These are phyloP conservation scores for Fusarium beomiforme DNA, from an alignment of 2,329 filamentous ascomycete genomes.

Conservation along the genomic window DNA sequence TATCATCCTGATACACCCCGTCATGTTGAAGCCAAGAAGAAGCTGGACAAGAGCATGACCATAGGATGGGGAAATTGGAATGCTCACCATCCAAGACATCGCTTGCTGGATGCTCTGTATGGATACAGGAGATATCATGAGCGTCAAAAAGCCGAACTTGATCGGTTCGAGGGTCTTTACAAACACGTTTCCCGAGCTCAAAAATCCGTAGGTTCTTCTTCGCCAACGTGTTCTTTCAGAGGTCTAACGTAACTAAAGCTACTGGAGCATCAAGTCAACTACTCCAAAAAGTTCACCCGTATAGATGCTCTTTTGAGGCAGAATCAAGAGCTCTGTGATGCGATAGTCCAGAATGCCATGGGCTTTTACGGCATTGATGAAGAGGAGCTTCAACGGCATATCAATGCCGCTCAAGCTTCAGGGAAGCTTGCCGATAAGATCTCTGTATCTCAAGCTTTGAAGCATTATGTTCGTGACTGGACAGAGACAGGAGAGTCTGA, in stretches of 20 bases:
- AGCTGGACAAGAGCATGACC: constrained; percentile 44
- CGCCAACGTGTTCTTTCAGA: fast-evolving
- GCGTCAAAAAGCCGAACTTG: constrained; percentile 49
- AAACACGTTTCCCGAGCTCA: constrained; percentile 50
- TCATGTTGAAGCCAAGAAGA: constrained; percentile 46
- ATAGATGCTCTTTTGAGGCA: constrained; percentile 54
- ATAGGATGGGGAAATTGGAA: constrained; percentile 47
- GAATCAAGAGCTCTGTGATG: constrained; percentile 58
- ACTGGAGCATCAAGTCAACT: constrained; percentile 66
- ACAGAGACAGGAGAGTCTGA: constrained; percentile 58
- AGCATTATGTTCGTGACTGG: constrained; percentile 69
- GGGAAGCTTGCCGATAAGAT: constrained; percentile 56
- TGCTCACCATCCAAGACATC: constrained; percentile 50
- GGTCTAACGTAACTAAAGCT: constrained; percentile 44
- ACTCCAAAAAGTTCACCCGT: constrained; percentile 62
- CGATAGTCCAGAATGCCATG: constrained; percentile 57
- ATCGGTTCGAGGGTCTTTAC: constrained; percentile 50
- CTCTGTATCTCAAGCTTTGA: constrained; percentile 62
- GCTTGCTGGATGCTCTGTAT: constrained; percentile 53
- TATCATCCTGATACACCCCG: constrained; percentile 34
- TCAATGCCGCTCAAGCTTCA: constrained; percentile 50
- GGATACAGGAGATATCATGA: constrained; percentile 50
- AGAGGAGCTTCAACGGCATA: constrained; percentile 56
- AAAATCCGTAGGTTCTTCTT: constrained; percentile 28
- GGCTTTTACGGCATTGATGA: constrained; percentile 57